Evolutionary conservation across 148 eudicot species (phyloP).

Genomic region (Chenopodium suecicum): DNA sequence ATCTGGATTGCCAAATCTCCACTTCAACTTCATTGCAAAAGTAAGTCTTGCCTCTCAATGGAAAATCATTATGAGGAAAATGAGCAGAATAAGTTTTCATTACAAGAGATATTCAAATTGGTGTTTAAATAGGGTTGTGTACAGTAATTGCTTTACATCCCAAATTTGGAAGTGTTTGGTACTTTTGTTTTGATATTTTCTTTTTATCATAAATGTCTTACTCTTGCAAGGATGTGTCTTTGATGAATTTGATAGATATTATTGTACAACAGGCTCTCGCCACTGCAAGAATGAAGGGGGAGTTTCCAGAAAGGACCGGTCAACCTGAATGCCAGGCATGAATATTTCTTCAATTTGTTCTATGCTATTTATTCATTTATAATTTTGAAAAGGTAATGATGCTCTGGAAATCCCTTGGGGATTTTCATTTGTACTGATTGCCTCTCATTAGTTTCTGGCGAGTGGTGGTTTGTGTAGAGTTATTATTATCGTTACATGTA

Average conservation of each 20-base stretch:
- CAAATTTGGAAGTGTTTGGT: not conserved
- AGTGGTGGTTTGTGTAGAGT: not conserved
- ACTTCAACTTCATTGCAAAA: not conserved
- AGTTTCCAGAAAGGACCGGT: slow-evolving; percentile 90
- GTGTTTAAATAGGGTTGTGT: not conserved
- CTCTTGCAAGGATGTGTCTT: slow-evolving; percentile 22
- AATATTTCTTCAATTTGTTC: slow-evolving; percentile 12
- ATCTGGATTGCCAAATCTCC: not conserved
- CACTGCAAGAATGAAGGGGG: slow-evolving; percentile 88
- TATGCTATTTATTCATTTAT: not conserved
- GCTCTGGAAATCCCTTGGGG: no score
- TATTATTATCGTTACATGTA: not conserved
- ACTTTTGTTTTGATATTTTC: no score
- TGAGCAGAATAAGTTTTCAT: not conserved
- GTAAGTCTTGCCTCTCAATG: not conserved
- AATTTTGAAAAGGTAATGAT: not conserved
- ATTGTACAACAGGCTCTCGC: slow-evolving; percentile 71
- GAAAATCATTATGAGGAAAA: not conserved
- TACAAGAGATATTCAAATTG: not conserved
- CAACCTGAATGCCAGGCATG: slow-evolving; percentile 97
- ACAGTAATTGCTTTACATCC: not conserved
- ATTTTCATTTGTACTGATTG: not conserved
- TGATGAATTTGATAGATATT: slow-evolving; percentile 33
- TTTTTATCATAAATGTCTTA: not conserved
- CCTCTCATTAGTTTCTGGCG: not conserved